phyloP scores from a whole-genome alignment of 495 filamentous ascomycete genomes.

The Penicillium mononematosum region DNA sequence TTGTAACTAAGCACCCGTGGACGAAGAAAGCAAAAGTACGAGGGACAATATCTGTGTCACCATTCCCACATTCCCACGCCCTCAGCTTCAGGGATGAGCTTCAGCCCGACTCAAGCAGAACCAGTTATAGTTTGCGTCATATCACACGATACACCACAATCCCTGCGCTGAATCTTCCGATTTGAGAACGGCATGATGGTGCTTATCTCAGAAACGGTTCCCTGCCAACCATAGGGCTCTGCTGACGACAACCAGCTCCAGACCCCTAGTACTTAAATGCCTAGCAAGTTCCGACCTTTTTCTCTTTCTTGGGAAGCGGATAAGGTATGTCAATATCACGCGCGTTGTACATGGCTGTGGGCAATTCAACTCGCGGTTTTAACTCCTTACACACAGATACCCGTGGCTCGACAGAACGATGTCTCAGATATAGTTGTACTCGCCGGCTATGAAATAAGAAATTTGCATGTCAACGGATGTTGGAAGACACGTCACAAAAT shows the following conservation, averaged over 20 bases:
- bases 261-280: background rate
- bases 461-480: background rate
- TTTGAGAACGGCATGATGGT: background rate
- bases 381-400: background rate
- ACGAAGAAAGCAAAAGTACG: background rate
- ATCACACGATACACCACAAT: background rate
- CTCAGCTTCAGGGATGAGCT: slow-evolving; percentile 8
- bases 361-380: background rate
- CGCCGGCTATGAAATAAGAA: background rate
- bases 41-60: slow-evolving; percentile 5
- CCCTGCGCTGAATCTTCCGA: background rate
- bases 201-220: background rate
- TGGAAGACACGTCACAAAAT: background rate
- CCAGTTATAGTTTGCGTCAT: slow-evolving; percentile 3
- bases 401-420: background rate
- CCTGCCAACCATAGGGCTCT: background rate
- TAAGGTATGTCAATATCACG: background rate
- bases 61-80: slow-evolving; percentile 5
- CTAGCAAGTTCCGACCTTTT: background rate
- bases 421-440: background rate
- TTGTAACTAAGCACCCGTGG: background rate
- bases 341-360: background rate
- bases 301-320: background rate
- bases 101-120: background rate
- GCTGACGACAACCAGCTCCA: background rate